Conservation (phyloP, 768 basidiomycete genomes). For the Rhodotorula graminis region DNA sequence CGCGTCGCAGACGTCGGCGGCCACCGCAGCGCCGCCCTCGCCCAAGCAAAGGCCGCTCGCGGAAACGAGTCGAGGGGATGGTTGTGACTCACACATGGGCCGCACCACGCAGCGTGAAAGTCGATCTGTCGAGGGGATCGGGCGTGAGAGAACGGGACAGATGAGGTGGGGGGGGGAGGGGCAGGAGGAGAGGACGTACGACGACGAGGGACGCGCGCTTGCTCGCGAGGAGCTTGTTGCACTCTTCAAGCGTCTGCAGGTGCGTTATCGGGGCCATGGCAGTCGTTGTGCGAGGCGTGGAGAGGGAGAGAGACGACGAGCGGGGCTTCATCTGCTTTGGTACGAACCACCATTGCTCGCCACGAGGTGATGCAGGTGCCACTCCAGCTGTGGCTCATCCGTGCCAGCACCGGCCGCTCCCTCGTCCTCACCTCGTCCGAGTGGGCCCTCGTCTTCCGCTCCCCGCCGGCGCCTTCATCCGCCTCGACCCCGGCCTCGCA, state of each 20-base stretch:
- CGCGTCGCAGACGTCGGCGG: too few relatives aligned
- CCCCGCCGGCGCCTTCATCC: neutral
- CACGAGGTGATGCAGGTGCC: neutral
- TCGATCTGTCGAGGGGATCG: constrained; percentile 14
- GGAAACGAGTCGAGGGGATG: too few relatives aligned
- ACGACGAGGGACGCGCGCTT: constrained; percentile 20
- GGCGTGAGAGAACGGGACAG: neutral
- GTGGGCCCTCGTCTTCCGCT: constrained; percentile 24
- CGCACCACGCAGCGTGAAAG: constrained; percentile 33
- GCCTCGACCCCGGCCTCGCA: neutral
- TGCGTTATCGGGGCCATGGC: constrained; percentile 39
- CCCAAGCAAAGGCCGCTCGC: too few relatives aligned
- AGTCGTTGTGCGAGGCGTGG: too few relatives aligned
- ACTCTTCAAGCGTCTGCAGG: constrained; percentile 11
- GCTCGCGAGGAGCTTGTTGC: constrained; percentile 26
- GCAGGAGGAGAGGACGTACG: neutral
- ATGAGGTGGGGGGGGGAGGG: neutral
- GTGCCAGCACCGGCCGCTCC: neutral
- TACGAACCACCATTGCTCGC: too few relatives aligned
- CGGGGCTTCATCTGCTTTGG: too few relatives aligned
- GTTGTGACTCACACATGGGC: too few relatives aligned
- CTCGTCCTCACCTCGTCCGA: constrained; percentile 17
- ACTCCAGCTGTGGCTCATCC: constrained; percentile 15
- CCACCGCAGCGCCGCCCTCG: too few relatives aligned
- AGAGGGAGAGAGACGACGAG: too few relatives aligned